phyloP scores from a whole-genome alignment of 2,329 filamentous ascomycete species.

The Neonectria hederae region DNA sequence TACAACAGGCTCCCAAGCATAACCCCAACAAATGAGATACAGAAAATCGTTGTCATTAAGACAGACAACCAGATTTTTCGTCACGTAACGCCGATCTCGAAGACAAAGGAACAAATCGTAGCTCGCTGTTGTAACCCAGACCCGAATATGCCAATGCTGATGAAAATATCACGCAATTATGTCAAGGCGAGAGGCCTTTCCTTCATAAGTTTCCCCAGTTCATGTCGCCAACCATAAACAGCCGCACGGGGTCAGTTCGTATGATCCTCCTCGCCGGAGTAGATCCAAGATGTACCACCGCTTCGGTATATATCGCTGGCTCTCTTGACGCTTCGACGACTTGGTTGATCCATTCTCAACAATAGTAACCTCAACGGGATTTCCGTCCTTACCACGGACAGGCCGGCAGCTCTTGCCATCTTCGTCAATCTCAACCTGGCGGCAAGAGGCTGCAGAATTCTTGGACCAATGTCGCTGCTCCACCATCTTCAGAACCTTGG shows the following conservation, averaged over 20 bases:
- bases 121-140: constrained; percentile 8
- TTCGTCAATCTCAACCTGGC: constrained; percentile 57
- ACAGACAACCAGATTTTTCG: background rate
- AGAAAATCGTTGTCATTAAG: constrained; percentile 3
- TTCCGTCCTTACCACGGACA: constrained; percentile 49
- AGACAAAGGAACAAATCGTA: constrained; percentile 2
- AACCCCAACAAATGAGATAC: background rate
- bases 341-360: constrained; percentile 45
- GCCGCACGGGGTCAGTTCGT: constrained; percentile 60
- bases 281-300: constrained; percentile 26
- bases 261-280: constrained; percentile 22
- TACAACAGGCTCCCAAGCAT: background rate
- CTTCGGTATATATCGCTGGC: constrained; percentile 16
- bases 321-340: constrained; percentile 4
- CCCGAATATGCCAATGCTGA: constrained; percentile 13
- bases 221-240: constrained; percentile 64
- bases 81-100: constrained; percentile 10
- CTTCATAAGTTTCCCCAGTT: background rate
- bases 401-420: constrained; percentile 50
- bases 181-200: background rate
- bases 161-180: constrained; percentile 15
- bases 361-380: constrained; percentile 56
- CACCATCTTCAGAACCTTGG: constrained; percentile 63
- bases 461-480: constrained; percentile 58
- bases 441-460: constrained; percentile 54